Conservation (phyloP, 2,329 filamentous ascomycete species). For the Zasmidium citrigriseum region DNA sequence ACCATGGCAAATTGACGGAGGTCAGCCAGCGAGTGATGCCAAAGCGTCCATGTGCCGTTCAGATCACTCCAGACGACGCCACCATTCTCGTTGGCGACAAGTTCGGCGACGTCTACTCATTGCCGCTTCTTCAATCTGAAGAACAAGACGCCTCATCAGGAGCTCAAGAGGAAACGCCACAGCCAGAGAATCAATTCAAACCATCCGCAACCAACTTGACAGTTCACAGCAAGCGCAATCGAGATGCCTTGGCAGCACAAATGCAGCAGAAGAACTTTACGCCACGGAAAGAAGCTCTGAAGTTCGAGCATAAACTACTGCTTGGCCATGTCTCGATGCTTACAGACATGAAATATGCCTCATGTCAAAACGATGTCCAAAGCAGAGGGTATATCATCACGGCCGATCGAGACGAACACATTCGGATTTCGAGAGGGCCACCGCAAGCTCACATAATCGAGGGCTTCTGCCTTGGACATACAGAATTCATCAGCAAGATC, state of each 20-base stretch:
- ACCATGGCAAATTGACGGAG: conserved; percentile 63
- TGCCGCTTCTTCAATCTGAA: conserved; percentile 66
- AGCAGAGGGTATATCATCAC: conserved; percentile 64
- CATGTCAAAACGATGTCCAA: conserved; percentile 46
- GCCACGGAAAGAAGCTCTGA: conserved; percentile 48
- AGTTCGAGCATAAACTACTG: conserved; percentile 75
- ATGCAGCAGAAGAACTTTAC: conserved; percentile 46
- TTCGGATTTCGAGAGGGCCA: conserved; percentile 78
- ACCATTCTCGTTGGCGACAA: conserved; percentile 88
- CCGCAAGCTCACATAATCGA: conserved; percentile 89
- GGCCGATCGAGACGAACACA: conserved; percentile 76
- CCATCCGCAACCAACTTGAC: conserved; percentile 60
- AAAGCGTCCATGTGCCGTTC: conserved; percentile 80
- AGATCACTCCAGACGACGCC: conserved; percentile 66
- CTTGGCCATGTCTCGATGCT: conserved; percentile 96
- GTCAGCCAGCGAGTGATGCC: conserved; percentile 82
- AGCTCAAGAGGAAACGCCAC: conserved; percentile 26
- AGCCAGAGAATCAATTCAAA: conserved; percentile 35
- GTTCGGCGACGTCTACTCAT: conserved; percentile 91
- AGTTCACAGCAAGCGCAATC: conserved; percentile 64
- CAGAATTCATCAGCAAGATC: conserved; percentile 77
- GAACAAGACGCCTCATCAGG: conserved; percentile 31
- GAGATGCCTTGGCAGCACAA: conserved; percentile 59
- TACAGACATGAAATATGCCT: conserved; percentile 67
- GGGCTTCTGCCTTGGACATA: conserved; percentile 84